phyloP scores from a whole-genome alignment of 352 stramenopile genomes.

The Globisporangium paddicum region DNA sequence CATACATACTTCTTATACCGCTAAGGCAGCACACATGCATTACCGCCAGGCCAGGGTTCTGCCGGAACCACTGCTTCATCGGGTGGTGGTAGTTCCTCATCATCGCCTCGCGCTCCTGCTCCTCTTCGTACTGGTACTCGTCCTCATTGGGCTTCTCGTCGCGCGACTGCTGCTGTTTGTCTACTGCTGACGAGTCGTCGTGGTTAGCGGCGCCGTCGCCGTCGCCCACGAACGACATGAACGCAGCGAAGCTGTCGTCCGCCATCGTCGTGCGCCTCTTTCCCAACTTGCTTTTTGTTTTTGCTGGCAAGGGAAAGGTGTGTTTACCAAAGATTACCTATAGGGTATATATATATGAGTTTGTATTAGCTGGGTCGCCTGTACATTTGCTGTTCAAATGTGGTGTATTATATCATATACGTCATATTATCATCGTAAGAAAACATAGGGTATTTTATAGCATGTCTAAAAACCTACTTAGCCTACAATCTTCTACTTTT shows the following conservation, averaged over 20 bases:
- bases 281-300: too few species aligned
- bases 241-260: slow-evolving; percentile 60
- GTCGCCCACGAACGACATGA: slow-evolving; percentile 58
- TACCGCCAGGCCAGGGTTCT: slow-evolving; percentile 47
- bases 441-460: too few species aligned
- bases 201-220: slow-evolving; percentile 12
- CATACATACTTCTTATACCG: not conserved
- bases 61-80: slow-evolving; percentile 87
- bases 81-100: slow-evolving; percentile 85
- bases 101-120: slow-evolving; percentile 85
- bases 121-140: slow-evolving; percentile 79
- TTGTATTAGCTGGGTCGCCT: too few species aligned
- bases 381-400: too few species aligned
- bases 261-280: slow-evolving; percentile 27
- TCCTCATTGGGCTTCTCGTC: slow-evolving; percentile 23
- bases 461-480: too few species aligned
- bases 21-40: not conserved
- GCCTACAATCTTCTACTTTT: too few species aligned
- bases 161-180: not conserved
- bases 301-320: too few species aligned
- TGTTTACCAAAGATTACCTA: too few species aligned
- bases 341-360: too few species aligned
- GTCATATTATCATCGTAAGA: too few species aligned
- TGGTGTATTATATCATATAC: too few species aligned
- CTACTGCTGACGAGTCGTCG: not conserved